Evolutionary conservation across 495 filamentous ascomycete genomes (phyloP), one percentile per base, ranked within the genome.

Genomic region (Penicillium goetzii): DNA sequence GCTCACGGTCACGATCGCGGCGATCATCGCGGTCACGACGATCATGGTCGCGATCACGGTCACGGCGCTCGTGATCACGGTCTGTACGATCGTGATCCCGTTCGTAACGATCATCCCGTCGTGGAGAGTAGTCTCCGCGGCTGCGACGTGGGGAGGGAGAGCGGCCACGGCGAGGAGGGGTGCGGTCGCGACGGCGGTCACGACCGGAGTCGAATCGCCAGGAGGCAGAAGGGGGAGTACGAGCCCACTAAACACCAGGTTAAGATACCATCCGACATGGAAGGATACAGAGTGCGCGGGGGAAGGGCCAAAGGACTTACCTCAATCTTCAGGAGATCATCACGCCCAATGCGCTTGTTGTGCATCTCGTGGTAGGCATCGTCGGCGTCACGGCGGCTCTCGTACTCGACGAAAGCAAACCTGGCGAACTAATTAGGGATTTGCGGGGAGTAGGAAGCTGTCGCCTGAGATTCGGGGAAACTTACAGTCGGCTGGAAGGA

Each of bases 331-430:
- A 99, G 75, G 51, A 97, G 76, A 68, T 99, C 95, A 76, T 99
- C 95, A 58, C 93, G 90, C 47, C 93, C 93, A 69, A 99, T 93
- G 58, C 95, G 92, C 86, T 96, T 97, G 81, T 97, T 97, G 77
- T 99, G 95, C 96, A 99, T 98, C 78, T 99, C 95, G 78, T 98
- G 92, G 74, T 99, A 99, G 34, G 95, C 95, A 84, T 99, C 95
- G 80, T 99, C 95, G 50, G 95, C 93, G 84, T 99, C 95, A 69
- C 95, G 96, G 69, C 95, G 92, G 77, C 92, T 96, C 82, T 99
- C 95, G 77, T 99, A 99, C 79, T 99, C 95, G 56, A 99, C 95
- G 80, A 99, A 99, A 19, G 95, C 95, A 76, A 99, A 99, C 62
- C 95, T 99, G 56, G 43, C 11, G 59, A 56, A 40, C 2, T 9